phyloP scores from a whole-genome alignment of 257 asterid species.

The Nicotiana noctiflora region DNA sequence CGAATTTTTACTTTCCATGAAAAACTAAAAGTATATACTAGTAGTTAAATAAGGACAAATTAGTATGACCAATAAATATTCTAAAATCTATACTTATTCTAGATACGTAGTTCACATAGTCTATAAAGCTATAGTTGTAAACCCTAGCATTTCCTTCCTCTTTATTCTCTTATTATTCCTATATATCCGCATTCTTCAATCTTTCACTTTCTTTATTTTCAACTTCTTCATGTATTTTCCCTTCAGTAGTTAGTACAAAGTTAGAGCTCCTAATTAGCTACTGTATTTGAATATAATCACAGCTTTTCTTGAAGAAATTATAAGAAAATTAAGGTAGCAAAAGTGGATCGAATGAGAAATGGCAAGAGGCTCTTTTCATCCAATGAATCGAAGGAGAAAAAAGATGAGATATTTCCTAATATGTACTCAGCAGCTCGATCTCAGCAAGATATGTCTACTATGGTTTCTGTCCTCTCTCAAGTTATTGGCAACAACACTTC shows the following conservation, averaged over 20 bases:
- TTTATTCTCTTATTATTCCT: not conserved
- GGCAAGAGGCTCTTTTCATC: slow-evolving; percentile 29
- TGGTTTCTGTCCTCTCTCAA: slow-evolving; percentile 12
- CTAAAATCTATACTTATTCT: not conserved
- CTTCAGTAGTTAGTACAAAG: too few species aligned
- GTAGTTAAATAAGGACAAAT: not conserved
- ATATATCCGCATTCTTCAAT: not conserved
- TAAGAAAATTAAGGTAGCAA: not conserved
- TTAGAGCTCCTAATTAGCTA: too few species aligned
- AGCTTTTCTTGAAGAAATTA: not conserved
- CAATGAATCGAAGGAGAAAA: slow-evolving; percentile 19
- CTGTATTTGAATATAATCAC: too few species aligned
- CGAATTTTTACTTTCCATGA: too few species aligned
- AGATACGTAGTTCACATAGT: not conserved
- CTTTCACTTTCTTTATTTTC: not conserved
- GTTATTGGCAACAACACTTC: not conserved
- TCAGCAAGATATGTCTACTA: slow-evolving; percentile 6
- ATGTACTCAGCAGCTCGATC: slow-evolving; percentile 9
- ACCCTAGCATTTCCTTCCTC: not conserved
- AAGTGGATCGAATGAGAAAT: not conserved
- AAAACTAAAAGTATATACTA: too few species aligned
- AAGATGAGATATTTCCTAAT: not conserved
- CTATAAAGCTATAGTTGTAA: not conserved
- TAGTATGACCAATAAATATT: not conserved
- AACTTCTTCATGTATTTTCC: too few species aligned